Base-by-base conservation (phyloP, 2,329 filamentous ascomycete species). In the Paraconiothyrium brasiliense region DNA sequence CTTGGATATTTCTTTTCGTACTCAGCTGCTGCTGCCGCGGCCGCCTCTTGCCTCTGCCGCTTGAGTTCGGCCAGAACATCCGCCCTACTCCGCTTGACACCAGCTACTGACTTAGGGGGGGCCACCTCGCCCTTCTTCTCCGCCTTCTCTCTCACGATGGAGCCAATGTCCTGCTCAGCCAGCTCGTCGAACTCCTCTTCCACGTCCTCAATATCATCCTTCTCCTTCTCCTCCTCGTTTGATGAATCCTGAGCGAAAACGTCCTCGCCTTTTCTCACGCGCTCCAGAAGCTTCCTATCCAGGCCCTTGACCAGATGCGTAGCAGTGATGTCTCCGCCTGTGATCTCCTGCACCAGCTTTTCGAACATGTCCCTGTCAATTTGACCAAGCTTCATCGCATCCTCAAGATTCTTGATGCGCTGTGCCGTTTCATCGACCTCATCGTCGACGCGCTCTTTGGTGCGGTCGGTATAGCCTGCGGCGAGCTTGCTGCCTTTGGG, bases 251-350 rank as follows among this genome's bases (percentile, higher is more conserved):
- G 58, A 13, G 61, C 67, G 24, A 80, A 61, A 4, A 84, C 81
- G 74, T 84, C 79, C 76, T 93, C 91, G 44, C 91, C 92, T 58
- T 84, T 85, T 62, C 86, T 85, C 62, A 91, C 85, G 67, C 89
- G 84, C 76, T 91, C 87, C 32, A 94, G 81, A 13, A 98, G 82
- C 76, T 91, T 91, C 76, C 93, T 91, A 79, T 99, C 95, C 54
- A 99, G 80, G 0, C 95, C 95, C 75, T 97, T 98, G 51, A 98
- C 90, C 67, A 97, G 80, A 83, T 97, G 93, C 14, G 93, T 97
- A 69, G 89, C 92, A 14, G 83, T 83, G 24, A 94, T 80, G 76
- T 97, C 91, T 8, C 94, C 94, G 3, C 93, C 94, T 0, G 92
- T 83, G 58, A 97, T 92, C 69, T 96, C 87, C 65, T 87, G 86